phyloP scores from a whole-genome alignment of 2,329 filamentous ascomycete species.

The Cytospora piceae region DNA sequence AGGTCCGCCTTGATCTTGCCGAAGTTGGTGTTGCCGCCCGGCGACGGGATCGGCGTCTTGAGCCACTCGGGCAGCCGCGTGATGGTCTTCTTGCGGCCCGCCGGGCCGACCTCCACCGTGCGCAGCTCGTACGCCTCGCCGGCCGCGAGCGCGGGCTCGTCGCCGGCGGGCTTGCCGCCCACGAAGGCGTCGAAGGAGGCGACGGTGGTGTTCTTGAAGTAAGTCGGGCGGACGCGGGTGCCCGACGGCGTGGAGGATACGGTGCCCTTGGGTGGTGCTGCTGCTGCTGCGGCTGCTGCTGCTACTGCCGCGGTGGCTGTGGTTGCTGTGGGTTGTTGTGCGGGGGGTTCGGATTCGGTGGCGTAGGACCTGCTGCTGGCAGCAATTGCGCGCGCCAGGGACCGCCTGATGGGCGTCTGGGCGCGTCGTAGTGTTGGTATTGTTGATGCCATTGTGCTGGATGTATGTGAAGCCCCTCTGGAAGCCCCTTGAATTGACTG shows the following conservation, averaged over 20 bases:
- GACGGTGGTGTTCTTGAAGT: constrained; percentile 63
- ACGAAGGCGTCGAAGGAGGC: constrained; percentile 64
- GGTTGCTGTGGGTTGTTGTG: constrained; percentile 26
- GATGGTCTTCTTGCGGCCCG: constrained; percentile 65
- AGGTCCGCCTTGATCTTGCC: constrained; percentile 95
- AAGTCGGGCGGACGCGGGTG: constrained; percentile 48
- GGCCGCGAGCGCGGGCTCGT: constrained; percentile 47
- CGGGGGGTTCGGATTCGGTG: constrained; percentile 41
- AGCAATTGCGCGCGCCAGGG: constrained; percentile 39
- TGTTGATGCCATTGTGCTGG: constrained; percentile 45
- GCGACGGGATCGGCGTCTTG: constrained; percentile 81
- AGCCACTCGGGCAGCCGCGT: constrained; percentile 89
- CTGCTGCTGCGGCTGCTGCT: constrained; percentile 31
- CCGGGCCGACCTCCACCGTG: constrained; percentile 67
- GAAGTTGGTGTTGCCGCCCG: constrained; percentile 77
- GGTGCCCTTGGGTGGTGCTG: constrained; percentile 27
- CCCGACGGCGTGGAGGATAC: constrained; percentile 18
- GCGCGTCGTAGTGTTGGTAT: constrained; percentile 47
- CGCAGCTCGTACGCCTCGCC: constrained; percentile 63
- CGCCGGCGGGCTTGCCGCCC: constrained; percentile 41
- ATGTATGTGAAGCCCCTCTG: background rate
- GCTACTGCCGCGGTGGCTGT: constrained; percentile 30
- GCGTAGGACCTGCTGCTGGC: constrained; percentile 48
- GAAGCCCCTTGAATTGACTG: constrained; percentile 1
- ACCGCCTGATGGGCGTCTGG: constrained; percentile 48